Evolutionary conservation across 164 flowering plant genomes (phyloP).

Genomic region (Malania oleifera): DNA sequence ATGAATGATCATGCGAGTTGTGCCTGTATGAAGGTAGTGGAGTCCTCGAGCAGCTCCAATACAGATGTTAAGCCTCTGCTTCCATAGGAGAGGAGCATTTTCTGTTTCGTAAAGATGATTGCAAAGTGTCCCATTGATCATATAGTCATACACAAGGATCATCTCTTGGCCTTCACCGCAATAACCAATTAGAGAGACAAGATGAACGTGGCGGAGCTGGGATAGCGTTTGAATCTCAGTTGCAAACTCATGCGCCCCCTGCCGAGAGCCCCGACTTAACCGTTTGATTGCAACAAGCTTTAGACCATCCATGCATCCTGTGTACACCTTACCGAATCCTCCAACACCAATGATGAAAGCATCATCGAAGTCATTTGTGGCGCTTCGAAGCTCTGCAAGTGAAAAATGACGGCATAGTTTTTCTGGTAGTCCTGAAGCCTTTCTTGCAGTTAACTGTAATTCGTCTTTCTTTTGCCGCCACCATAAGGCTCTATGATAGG

Average conservation of each 20-base stretch:
- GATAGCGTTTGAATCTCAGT: constrained; percentile 13
- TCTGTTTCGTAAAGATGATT: constrained; percentile 5
- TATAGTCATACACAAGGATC: constrained; percentile 15
- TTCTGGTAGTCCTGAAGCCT: too few species aligned
- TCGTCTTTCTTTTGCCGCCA: too few species aligned
- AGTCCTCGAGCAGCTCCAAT: constrained; percentile 3
- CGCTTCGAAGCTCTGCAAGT: constrained; percentile 15
- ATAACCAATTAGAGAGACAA: constrained; percentile 17
- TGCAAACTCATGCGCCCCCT: constrained; percentile 8
- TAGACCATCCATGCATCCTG: constrained; percentile 2
- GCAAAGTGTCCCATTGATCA: constrained; percentile 10
- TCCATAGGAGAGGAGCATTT: background rate
- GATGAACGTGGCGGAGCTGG: constrained; percentile 13
- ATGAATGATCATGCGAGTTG: background rate
- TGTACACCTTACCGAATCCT: constrained; percentile 14
- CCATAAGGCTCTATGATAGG: too few species aligned
- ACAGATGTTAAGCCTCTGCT: background rate
- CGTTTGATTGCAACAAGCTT: constrained; percentile 5
- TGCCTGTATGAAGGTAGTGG: constrained; percentile 1
- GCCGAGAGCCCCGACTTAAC: background rate
- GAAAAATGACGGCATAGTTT: constrained; percentile 20
- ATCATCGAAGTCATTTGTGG: constrained; percentile 27
- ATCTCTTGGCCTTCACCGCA: constrained; percentile 8
- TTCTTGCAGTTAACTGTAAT: too few species aligned
- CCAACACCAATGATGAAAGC: constrained; percentile 24